Evolutionary conservation across 2,329 filamentous ascomycete species (phyloP), one percentile per base, ranked within the genome.

Genomic region (Apiospora saccharicola): DNA sequence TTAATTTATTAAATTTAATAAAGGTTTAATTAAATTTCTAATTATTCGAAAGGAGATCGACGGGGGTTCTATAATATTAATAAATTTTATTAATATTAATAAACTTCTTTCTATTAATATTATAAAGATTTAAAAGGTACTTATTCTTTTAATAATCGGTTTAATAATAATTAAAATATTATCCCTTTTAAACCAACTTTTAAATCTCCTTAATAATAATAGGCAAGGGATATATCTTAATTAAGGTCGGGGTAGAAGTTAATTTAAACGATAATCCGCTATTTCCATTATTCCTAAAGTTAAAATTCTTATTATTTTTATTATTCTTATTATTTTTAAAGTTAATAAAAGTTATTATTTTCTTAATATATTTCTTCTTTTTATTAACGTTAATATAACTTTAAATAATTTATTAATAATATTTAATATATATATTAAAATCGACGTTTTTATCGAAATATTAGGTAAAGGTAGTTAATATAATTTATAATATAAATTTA

Each of bases 171-270:
- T 51, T 51, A 51, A 51, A 57, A 30, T 57, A 30, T 30, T 30
- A 19, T 16, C 13, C 4, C 7, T 30, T 30, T 30, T 30, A 57
- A 30, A 30, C 19, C 30, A 46, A 6, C 12, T 46, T 46, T 19
- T 46, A 46, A 46, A 6, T 46, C 14, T 46, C 13, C 14, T 46
- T 19, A 2, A 46, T 19, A 19, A 14, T 53, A 30, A 30, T 53
- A 53, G 1, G 4, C 26, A 53, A 46, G 14, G 43, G 43, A 13
- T 53, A 53, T 16, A 13, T 46, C 14, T 46, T 46, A 19, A 46
- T 46, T 6, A 6, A 46, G 3, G 2, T 16, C 4, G 4, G 0
- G 1, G 1, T 19, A 0, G 19, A 19, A 46, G 14, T 3, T 4
- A 6, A 19, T 46, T 46, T 46, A 26, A 26, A 51, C 2, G 12